Evolutionary conservation across 2,329 filamentous ascomycete species (phyloP), one percentile per base, ranked within the genome.

Genomic region (Nemania diffusa): DNA sequence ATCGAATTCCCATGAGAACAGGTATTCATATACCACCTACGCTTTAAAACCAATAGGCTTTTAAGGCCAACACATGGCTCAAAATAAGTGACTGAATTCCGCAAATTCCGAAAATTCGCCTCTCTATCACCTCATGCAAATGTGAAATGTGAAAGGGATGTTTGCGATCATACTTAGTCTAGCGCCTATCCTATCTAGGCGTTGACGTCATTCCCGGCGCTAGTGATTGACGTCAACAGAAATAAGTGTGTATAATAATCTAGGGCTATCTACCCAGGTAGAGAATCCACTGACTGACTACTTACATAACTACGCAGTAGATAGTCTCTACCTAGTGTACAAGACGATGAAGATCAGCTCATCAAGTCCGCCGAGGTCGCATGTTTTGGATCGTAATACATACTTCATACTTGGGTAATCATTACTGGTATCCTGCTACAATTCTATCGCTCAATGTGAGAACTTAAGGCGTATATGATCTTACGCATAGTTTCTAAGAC

Each of bases 1-100:
- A 40, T 27, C n/a, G 17, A 55, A 64, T 52, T 67, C 56, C 60
- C 60, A 66, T 58, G n/a, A 50, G n/a, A 37, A 52, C 63, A 60
- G 32, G 50, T 29, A 51, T 51, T 58, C n/a, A 37, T 42, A 13
- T 13, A 20, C 40, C 6, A 27, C 40, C 51, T n/a, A n/a, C n/a
- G n/a, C 15, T 27, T 2, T 27, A 5, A 17, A 20, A 22, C 24
- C 26, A 37, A 55, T 52, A 22, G 15, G 13, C n/a, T n/a, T 58
- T 15, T 17, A 8, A n/a, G 17, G 37, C 27, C 5, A 24, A 20
- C 44, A 34, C n/a, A 20, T 13, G 15, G 13, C 44, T 32, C 5
- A 34, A 46, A 17, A 26, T 37, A 13, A 13, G 37, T 17, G 15
- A 40, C 17, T 17, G 37, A 15, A 40, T 51, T 27, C n/a, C 17